These are phyloP conservation scores for Irpex sp. DNA, from an alignment of 1,284 basidiomycete genomes.

Conservation along the genomic window DNA sequence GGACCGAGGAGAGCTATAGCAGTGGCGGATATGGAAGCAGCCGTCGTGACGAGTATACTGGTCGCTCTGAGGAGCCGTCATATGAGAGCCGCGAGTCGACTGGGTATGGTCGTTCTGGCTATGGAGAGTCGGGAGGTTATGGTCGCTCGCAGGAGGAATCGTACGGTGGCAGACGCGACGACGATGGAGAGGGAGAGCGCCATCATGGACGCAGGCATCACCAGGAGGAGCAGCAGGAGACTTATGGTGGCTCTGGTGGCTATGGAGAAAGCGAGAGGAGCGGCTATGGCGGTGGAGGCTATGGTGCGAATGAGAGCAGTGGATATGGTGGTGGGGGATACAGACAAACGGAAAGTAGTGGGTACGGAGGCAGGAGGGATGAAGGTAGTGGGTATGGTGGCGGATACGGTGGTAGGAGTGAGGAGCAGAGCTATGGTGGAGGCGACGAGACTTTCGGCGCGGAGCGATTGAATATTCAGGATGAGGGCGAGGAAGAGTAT, in stretches of 20 bases:
- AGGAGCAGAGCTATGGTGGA: slow-evolving; percentile 10
- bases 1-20: slow-evolving; percentile 5
- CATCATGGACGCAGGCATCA: slow-evolving; percentile 1
- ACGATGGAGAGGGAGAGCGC: slow-evolving; percentile 2
- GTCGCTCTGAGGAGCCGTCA: not conserved
- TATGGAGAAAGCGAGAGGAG: slow-evolving; percentile 4
- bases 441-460: slow-evolving; percentile 24
- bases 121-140: not conserved
- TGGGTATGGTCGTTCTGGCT: not conserved
- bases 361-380: not conserved
- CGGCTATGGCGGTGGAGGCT: slow-evolving; percentile 10
- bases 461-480: slow-evolving; percentile 20
- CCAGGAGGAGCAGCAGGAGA: not conserved
- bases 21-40: not conserved
- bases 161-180: not conserved
- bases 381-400: no score
- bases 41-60: not conserved
- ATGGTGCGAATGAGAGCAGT: slow-evolving; percentile 6
- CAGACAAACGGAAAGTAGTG: not conserved
- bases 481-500: slow-evolving; percentile 14
- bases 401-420: not conserved
- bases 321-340: slow-evolving; percentile 3
- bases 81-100: not conserved
- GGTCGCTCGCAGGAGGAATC: not conserved
- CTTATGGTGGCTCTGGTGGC: slow-evolving; percentile 5